Percentiles rank a stretch among this genome's conserved stretches.
Evolutionary conservation across 202 grass and related monocot species (phyloP).

Genomic region (Schoenoplectus triqueter): DNA sequence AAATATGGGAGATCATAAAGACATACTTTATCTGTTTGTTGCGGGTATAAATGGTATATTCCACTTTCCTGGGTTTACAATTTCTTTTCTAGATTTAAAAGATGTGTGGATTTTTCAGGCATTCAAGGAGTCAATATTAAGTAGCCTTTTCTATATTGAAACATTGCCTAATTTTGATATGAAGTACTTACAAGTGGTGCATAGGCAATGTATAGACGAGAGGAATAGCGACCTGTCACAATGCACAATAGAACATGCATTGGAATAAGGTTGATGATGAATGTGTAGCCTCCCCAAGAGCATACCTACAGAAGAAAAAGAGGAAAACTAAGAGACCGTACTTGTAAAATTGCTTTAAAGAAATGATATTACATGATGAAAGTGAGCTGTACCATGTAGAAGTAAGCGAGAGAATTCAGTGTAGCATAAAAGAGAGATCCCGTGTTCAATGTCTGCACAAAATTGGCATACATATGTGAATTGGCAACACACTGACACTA

Average conservation of each 20-base stretch:
- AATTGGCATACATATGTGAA: slow-evolving; percentile 35
- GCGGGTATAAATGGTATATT: not conserved
- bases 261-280: slow-evolving; percentile 99
- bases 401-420: slow-evolving; percentile 92
- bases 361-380: slow-evolving; percentile 40
- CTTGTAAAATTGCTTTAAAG: slow-evolving; percentile 41
- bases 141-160: not conserved
- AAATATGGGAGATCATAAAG: not conserved
- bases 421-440: slow-evolving; percentile 99
- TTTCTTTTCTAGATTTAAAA: slow-evolving; percentile 10
- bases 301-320: slow-evolving; percentile 72
- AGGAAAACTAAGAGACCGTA: not conserved
- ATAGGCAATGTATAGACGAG: slow-evolving; percentile 97
- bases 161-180: not conserved
- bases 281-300: slow-evolving; percentile 99
- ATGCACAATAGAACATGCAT: slow-evolving; percentile 98
- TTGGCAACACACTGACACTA: not conserved
- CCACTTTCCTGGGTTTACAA: not conserved
- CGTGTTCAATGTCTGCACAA: slow-evolving; percentile 88
- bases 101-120: not conserved
- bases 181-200: slow-evolving; percentile 93
- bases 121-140: slow-evolving; percentile 2
- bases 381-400: slow-evolving; percentile 87
- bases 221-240: slow-evolving; percentile 96
- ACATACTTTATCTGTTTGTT: slow-evolving; percentile 7